A percentile compares a stretch with the other conserved stretches of the same genome.
These are phyloP conservation scores for Nothopassalora personata DNA, from an alignment of 2,329 filamentous ascomycete genomes.

Conservation along the genomic window DNA sequence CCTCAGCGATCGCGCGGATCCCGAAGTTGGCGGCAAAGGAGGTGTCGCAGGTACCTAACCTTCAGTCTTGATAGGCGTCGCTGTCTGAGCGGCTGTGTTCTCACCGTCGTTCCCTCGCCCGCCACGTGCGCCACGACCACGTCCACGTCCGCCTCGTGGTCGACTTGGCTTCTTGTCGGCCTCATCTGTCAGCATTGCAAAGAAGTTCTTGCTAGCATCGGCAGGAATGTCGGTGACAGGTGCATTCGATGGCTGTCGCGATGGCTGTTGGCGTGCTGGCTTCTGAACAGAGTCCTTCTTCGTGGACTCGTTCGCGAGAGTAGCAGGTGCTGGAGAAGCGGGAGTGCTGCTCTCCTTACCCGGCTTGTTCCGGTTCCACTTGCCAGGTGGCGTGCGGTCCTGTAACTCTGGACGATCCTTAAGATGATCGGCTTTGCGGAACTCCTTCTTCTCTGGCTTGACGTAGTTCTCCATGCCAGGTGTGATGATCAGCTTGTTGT, in stretches of 20 bases:
- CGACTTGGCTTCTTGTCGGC: neutral
- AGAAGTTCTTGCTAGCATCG: constrained; percentile 1
- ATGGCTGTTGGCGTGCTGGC: neutral
- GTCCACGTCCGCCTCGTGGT: neutral
- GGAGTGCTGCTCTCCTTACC: constrained; percentile 1
- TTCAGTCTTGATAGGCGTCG: neutral
- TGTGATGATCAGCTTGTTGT: constrained; percentile 21
- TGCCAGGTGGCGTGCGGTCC: constrained; percentile 15
- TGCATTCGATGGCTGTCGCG: constrained; percentile 3
- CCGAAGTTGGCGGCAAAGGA: neutral
- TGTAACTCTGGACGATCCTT: constrained; percentile 7
- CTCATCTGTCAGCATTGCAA: neutral
- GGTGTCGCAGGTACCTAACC: neutral
- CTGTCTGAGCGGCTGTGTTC: neutral
- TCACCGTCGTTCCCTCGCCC: neutral
- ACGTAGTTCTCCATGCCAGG: constrained; percentile 7
- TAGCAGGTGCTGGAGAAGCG: neutral
- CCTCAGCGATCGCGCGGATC: neutral
- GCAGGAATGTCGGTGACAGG: neutral
- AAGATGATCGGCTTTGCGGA: constrained; percentile 6
- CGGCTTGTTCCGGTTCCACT: constrained; percentile 12
- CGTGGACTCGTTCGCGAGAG: neutral
- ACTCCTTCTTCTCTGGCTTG: constrained; percentile 6
- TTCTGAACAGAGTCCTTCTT: neutral
- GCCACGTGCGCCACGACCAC: neutral